Evolutionary conservation across 306 rosid species (phyloP).

Genomic region (Vicia sativa): DNA sequence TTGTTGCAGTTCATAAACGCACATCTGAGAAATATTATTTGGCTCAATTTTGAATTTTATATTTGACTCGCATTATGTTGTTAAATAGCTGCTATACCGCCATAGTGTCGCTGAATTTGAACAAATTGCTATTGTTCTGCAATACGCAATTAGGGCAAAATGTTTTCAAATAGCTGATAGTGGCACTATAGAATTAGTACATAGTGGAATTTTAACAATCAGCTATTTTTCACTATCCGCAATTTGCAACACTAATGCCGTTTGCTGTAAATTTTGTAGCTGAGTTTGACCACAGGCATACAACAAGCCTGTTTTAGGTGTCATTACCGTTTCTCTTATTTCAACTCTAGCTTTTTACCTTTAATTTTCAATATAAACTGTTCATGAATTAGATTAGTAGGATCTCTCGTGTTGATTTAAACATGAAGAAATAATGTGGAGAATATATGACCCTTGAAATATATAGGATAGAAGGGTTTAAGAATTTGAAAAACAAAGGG

Average conservation of each 20-base stretch:
- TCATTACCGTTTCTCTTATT: neutral
- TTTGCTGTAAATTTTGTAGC: conserved; percentile 1
- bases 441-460: neutral
- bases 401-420: neutral
- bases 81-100: too few species aligned
- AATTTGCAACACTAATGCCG: neutral
- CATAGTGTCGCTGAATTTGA: too few species aligned
- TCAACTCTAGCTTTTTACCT: neutral
- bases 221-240: too few species aligned
- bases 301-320: neutral
- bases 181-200: too few species aligned
- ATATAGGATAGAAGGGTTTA: neutral
- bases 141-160: too few species aligned
- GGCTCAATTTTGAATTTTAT: neutral
- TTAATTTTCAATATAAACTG: neutral
- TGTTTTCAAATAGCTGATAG: too few species aligned
- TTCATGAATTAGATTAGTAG: neutral
- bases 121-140: too few species aligned
- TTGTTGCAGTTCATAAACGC: neutral
- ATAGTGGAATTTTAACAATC: too few species aligned
- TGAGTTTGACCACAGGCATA: neutral
- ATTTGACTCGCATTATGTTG: neutral
- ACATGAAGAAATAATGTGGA: neutral
- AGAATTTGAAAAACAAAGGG: neutral
- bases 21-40: neutral